Evolutionary conservation across 164 flowering plant genomes (phyloP).

Genomic region (Saururus chinensis): DNA sequence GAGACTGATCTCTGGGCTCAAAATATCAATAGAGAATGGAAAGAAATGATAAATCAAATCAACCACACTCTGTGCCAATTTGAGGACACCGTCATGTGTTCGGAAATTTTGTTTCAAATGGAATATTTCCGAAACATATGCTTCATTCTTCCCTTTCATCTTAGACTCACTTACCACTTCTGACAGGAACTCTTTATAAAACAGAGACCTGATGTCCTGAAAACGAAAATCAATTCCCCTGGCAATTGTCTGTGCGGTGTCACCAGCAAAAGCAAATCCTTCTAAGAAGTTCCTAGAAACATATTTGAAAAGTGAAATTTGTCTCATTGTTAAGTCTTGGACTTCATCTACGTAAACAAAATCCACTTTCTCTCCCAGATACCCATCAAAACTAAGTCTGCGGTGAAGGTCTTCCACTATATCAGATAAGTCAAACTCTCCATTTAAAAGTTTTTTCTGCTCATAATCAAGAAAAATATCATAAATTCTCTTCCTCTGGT

Average conservation of each 20-base stretch:
- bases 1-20: conserved; percentile 54
- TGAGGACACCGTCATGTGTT: conserved; percentile 67
- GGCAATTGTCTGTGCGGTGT: conserved; percentile 78
- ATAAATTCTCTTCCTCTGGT: conserved; percentile 40
- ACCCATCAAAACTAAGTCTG: conserved; percentile 27
- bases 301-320: conserved; percentile 58
- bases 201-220: conserved; percentile 24
- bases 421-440: conserved; percentile 72
- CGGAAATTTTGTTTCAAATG: conserved; percentile 62
- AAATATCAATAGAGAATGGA: conserved; percentile 41
- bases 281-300: conserved; percentile 51
- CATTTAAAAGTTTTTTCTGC: conserved; percentile 34
- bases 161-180: conserved; percentile 12
- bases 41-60: conserved; percentile 54
- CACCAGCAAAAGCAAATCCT: conserved; percentile 74
- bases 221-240: conserved; percentile 27
- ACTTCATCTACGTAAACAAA: conserved; percentile 83
- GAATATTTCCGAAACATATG: conserved; percentile 29
- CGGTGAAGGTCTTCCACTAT: conserved; percentile 54
- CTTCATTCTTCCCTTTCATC: conserved; percentile 25
- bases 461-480: conserved; percentile 53
- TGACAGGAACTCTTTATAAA: conserved; percentile 49
- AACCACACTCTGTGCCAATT: conserved; percentile 55
- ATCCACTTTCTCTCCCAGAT: conserved; percentile 43
- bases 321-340: conserved; percentile 77